Evolutionary conservation across 208 protist species (phyloP).

Genomic region (Naegleria lovaniensis): DNA sequence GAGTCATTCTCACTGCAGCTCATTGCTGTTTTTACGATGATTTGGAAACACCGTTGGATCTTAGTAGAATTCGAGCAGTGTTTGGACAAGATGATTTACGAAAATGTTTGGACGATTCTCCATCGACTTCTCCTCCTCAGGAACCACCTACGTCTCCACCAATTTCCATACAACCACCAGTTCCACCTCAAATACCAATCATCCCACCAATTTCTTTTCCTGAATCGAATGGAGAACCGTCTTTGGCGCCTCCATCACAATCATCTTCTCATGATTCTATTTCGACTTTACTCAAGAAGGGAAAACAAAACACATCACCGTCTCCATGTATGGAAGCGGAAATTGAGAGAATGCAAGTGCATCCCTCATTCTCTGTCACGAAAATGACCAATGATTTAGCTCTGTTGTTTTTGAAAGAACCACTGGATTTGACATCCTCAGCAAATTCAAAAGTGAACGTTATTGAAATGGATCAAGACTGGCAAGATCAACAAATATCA

Average conservation of each 20-base stretch:
- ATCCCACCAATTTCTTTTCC: no score
- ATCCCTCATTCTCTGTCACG: not conserved
- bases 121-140: no score
- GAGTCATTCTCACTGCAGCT: not conserved
- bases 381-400: not conserved
- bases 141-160: not conserved
- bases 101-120: not conserved
- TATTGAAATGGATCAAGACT: no score
- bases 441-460: no score
- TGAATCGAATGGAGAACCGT: no score
- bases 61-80: not conserved
- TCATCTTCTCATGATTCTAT: no score
- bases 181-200: no score
- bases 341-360: not conserved
- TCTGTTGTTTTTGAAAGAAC: not conserved
- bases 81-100: not conserved
- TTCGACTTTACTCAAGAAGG: no score
- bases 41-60: not conserved
- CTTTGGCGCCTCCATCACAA: no score
- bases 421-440: not conserved
- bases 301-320: no score
- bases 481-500: no score
- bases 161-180: not conserved
- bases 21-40: not conserved
- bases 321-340: not conserved